Percentiles rank a stretch among this genome's conserved stretches.
Evolutionary conservation across 352 stramenopile species (phyloP).

Genomic region (Phytophthora idaei): DNA sequence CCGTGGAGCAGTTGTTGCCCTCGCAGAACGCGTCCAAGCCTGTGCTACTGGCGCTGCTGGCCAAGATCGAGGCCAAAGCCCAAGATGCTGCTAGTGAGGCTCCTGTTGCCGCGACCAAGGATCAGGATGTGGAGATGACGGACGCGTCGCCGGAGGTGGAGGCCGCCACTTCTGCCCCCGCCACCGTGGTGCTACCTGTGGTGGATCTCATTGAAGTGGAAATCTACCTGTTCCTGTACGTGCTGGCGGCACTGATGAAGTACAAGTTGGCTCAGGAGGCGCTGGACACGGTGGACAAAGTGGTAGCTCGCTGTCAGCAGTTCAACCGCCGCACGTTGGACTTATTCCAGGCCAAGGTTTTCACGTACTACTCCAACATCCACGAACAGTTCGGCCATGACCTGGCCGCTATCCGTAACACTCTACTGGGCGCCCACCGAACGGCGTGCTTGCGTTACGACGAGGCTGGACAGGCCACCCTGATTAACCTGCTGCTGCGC

Average conservation of each 20-base stretch:
- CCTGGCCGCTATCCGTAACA: slow-evolving; percentile 63
- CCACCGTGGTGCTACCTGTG: slow-evolving; percentile 45
- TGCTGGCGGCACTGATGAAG: slow-evolving; percentile 76
- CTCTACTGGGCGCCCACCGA: slow-evolving; percentile 82
- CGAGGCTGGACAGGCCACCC: slow-evolving; percentile 89
- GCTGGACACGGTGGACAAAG: slow-evolving; percentile 55
- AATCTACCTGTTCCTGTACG: slow-evolving; percentile 83
- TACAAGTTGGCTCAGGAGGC: slow-evolving; percentile 65
- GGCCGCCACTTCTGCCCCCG: slow-evolving; percentile 8
- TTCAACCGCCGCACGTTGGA: slow-evolving; percentile 86
- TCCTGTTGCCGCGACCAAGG: slow-evolving; percentile 17
- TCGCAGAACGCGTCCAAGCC: slow-evolving; percentile 67
- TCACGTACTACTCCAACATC: slow-evolving; percentile 78
- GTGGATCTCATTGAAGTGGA: slow-evolving; percentile 87
- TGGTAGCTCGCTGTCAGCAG: slow-evolving; percentile 67
- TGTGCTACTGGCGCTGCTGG: slow-evolving; percentile 55
- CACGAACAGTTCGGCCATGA: slow-evolving; percentile 72
- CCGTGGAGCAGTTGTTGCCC: slow-evolving; percentile 65
- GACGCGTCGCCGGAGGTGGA: slow-evolving; percentile 49
- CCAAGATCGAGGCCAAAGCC: slow-evolving; percentile 53
- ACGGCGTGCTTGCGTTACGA: slow-evolving; percentile 90
- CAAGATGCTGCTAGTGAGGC: slow-evolving; percentile 12
- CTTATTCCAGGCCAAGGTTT: slow-evolving; percentile 79
- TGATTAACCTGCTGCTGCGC: slow-evolving; percentile 92
- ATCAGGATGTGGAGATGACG: slow-evolving; percentile 64